phyloP scores from a whole-genome alignment of 2,329 filamentous ascomycete species.

The Parafenestella ontariensis region DNA sequence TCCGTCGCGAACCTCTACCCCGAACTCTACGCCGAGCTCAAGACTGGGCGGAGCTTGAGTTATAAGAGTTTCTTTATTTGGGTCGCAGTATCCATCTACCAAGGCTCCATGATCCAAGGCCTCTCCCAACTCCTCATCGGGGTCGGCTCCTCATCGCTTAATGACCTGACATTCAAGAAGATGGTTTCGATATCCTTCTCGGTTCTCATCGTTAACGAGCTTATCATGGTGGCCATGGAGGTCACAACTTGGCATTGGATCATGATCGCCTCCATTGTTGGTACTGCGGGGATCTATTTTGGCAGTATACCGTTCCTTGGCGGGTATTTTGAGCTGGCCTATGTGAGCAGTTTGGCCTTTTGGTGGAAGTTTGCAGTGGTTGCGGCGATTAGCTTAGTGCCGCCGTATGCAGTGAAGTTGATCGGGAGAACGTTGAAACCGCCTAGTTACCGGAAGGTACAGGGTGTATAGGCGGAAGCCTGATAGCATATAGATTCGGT shows the following conservation, averaged over 20 bases:
- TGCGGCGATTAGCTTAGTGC: slow-evolving; percentile 78
- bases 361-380: slow-evolving; percentile 88
- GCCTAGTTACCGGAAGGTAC: slow-evolving; percentile 93
- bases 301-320: slow-evolving; percentile 85
- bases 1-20: slow-evolving; percentile 93
- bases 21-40: slow-evolving; percentile 97
- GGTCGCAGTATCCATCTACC: slow-evolving; percentile 94
- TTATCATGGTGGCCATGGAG: slow-evolving; percentile 96
- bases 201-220: slow-evolving; percentile 88
- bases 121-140: slow-evolving; percentile 86
- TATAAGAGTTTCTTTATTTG: slow-evolving; percentile 97
- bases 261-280: slow-evolving; percentile 85
- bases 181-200: slow-evolving; percentile 95
- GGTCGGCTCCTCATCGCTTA: slow-evolving; percentile 56
- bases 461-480: slow-evolving; percentile 60
- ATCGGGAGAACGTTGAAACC: slow-evolving; percentile 86
- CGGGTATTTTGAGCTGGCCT: slow-evolving; percentile 86
- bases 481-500: not conserved
- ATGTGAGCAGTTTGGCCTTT: slow-evolving; percentile 80
- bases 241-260: slow-evolving; percentile 96
- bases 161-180: slow-evolving; percentile 40
- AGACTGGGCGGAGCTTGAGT: slow-evolving; percentile 81
- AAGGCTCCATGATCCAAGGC: slow-evolving; percentile 95
- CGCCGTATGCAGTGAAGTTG: slow-evolving; percentile 86
- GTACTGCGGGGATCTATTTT: slow-evolving; percentile 81